Conservation (phyloP, 192 early-diverging fungal species). For the Podila minutissima region DNA sequence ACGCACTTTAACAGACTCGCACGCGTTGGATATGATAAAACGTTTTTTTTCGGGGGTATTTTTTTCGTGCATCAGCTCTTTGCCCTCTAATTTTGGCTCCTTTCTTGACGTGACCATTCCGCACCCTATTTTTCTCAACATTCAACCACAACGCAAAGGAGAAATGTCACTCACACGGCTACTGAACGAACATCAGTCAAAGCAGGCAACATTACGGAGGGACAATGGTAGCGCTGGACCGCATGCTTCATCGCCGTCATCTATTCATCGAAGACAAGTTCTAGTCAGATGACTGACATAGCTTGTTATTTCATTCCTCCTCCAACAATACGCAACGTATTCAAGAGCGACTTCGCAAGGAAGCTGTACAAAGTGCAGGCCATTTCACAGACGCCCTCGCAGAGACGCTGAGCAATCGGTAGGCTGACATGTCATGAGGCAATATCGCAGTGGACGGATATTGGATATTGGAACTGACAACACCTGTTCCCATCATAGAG, state of each 20-base stretch:
- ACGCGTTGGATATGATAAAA: no score
- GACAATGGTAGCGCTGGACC: constrained; percentile 58
- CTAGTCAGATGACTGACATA: background rate
- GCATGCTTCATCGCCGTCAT: background rate
- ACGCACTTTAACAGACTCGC: no score
- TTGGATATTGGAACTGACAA: background rate
- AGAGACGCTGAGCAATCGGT: constrained; percentile 67
- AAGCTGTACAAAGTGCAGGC: constrained; percentile 58
- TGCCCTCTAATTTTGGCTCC: background rate
- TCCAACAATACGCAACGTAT: background rate
- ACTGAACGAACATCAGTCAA: constrained; percentile 67
- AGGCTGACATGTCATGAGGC: background rate
- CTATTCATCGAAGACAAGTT: no score
- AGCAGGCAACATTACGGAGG: constrained; percentile 60
- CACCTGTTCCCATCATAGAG: constrained; percentile 32
- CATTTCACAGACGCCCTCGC: constrained; percentile 68
- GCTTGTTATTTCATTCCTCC: background rate
- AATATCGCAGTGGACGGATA: background rate
- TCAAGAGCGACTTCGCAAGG: constrained; percentile 68
- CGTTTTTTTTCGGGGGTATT: no score
- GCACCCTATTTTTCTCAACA: background rate
- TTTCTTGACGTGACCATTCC: background rate
- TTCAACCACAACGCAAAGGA: no score
- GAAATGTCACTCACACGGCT: constrained; percentile 57
- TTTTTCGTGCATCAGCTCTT: no score